Conservation (phyloP, 2,329 filamentous ascomycete genomes). For the Ceratocystis ficicola region DNA sequence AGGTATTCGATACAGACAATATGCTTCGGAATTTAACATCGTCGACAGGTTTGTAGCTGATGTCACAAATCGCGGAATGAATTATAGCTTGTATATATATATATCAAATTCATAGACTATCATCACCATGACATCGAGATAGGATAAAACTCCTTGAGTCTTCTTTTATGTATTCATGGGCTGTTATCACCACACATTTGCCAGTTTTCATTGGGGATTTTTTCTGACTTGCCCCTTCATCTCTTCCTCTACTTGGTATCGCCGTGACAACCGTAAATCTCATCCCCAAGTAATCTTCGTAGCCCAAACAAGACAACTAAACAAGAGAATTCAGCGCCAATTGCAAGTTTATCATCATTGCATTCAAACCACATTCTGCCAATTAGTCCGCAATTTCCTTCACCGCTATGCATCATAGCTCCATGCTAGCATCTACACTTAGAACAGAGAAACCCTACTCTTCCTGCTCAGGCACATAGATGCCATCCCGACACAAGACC, state of each 20-base stretch:
- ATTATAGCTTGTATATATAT: neutral
- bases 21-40: slow-evolving; percentile 9
- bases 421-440: neutral
- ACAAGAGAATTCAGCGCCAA: neutral
- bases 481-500: slow-evolving; percentile 71
- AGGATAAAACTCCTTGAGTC: neutral
- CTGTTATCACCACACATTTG: neutral
- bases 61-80: too few relatives aligned
- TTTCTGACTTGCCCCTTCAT: too few relatives aligned
- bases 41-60: neutral
- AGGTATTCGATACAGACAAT: slow-evolving; percentile 63
- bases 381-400: neutral
- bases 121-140: neutral
- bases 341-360: neutral
- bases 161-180: neutral
- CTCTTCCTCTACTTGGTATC: too few relatives aligned
- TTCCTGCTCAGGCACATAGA: slow-evolving; percentile 43
- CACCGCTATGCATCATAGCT: neutral
- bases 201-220: too few relatives aligned
- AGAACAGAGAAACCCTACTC: slow-evolving; percentile 14
- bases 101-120: neutral
- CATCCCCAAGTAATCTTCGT: neutral
- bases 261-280: too few relatives aligned
- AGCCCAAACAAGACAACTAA: neutral
- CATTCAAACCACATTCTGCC: neutral